Conservation (phyloP, 495 filamentous ascomycete species). For the Aspergillus affinis region DNA sequence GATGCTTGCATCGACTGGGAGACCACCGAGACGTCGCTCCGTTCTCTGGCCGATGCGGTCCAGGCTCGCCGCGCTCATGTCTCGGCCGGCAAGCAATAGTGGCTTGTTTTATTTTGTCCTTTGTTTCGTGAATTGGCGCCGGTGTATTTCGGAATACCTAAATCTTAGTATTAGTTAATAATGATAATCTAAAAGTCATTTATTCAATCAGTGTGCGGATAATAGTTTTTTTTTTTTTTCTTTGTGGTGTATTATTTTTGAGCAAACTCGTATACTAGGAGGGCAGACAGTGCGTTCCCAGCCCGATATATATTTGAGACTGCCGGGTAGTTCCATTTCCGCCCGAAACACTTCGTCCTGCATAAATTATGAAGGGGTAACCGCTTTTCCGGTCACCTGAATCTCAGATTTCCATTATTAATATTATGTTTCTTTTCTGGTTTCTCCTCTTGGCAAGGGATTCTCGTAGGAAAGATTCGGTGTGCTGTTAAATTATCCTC, state of each 20-base stretch:
- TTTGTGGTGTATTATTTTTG: too few species aligned
- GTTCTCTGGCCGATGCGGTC: slow-evolving; percentile 9
- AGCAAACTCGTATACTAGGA: too few species aligned
- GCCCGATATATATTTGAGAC: neutral
- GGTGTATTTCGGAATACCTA: neutral
- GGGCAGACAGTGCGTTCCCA: neutral
- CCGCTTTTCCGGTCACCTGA: neutral
- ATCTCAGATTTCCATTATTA: neutral
- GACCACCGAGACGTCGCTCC: slow-evolving; percentile 47
- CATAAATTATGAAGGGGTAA: neutral
- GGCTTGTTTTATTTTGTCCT: neutral
- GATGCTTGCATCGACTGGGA: slow-evolving; percentile 92
- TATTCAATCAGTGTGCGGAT: neutral
- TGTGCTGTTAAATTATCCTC: too few species aligned
- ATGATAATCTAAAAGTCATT: neutral
- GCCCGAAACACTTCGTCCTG: neutral
- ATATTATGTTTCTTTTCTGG: neutral
- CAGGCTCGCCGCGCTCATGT: slow-evolving; percentile 7
- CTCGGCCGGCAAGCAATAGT: slow-evolving; percentile 9
- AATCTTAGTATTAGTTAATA: neutral
- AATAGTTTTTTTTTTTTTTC: too few species aligned
- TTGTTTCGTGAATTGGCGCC: neutral
- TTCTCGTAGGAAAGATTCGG: too few species aligned
- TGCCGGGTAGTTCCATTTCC: neutral
- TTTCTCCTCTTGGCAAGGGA: neutral